Base-by-base conservation (phyloP, 306 rosid genomes). In the Cicer cuneatum region DNA sequence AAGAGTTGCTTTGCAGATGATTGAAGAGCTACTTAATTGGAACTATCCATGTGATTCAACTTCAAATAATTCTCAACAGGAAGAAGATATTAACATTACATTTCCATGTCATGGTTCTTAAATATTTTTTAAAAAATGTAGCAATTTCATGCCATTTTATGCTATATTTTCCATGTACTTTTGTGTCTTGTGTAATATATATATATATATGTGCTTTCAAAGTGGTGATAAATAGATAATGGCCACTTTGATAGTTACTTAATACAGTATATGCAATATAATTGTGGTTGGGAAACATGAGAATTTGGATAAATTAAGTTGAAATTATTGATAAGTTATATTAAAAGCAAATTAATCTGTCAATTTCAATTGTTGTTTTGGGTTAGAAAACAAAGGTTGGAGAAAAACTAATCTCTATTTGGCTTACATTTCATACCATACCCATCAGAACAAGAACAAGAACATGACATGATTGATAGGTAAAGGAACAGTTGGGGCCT, bases 11-110 rank as follows among this genome's bases (percentile, higher is more conserved):
- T 80, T 89, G 87, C 99, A 95, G 80, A 95, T 95, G 99, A 89
- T 95, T 66, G 99, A 95, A 52, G 99, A 95, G 78, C 77, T 95
- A 8, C 98, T 95, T 38, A 90, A 86, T 76, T 92, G 97, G 98
- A 92, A 90, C 72, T 82, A 78, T 68, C 81, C 85, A 10, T 69
- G 79, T 78, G 82, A 57, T 75, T 42, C 88, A 68, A 65, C 82
- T 72, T 47, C 89, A 77, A 73, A 76, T 68, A 64, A 72, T 14
- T 6, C 57, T 8, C 84, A 60, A 51, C 80, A 66, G 29, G 72
- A 71, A 66, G 78, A 43, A 49, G 56, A 51, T 53, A 33, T 56
- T 76, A 33, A 72, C 29, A 65, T 69, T 72, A 78, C 80, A 33
- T 52, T 69, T 72, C 33, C 82, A 39, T 62, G 78, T 72, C 78